Percentiles rank a stretch among this genome's conserved stretches.
Evolutionary conservation across 2,329 filamentous ascomycete genomes (phyloP).

Genomic region (Xylariaceae sp.): DNA sequence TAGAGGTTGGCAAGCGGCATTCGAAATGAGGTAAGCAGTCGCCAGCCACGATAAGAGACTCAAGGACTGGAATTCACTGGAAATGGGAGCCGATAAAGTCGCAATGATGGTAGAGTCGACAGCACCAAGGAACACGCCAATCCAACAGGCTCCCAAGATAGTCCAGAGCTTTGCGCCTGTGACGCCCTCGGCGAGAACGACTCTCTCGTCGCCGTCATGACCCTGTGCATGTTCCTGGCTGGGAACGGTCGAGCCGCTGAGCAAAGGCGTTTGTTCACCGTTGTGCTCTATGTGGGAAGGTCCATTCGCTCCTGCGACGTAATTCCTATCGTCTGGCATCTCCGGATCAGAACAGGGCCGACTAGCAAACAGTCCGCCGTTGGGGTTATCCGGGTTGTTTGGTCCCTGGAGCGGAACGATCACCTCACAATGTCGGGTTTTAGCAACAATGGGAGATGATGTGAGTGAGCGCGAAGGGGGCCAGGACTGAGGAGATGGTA

Average conservation of each 20-base stretch:
- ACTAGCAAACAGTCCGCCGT: too few relatives aligned
- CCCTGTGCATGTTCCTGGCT: constrained; percentile 8
- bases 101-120: constrained; percentile 80
- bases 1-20: constrained; percentile 80
- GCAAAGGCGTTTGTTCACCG: constrained; percentile 21
- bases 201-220: constrained; percentile 41
- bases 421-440: too few relatives aligned
- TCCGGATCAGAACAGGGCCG: background rate
- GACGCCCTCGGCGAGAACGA: constrained; percentile 46
- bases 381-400: too few relatives aligned
- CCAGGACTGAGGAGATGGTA: too few relatives aligned
- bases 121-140: constrained; percentile 61
- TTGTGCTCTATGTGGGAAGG: background rate
- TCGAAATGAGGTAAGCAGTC: constrained; percentile 82
- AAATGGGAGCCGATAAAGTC: constrained; percentile 79
- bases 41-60: constrained; percentile 84
- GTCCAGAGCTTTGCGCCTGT: constrained; percentile 46
- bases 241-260: constrained; percentile 10
- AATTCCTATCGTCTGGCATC: constrained; percentile 16
- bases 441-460: too few relatives aligned
- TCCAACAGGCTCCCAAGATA: constrained; percentile 52
- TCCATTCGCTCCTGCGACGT: constrained; percentile 7
- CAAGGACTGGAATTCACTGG: constrained; percentile 76
- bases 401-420: too few relatives aligned
- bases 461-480: too few relatives aligned